Evolutionary conservation across 1,284 basidiomycete species (phyloP).

Genomic region (Flammula alnicola): DNA sequence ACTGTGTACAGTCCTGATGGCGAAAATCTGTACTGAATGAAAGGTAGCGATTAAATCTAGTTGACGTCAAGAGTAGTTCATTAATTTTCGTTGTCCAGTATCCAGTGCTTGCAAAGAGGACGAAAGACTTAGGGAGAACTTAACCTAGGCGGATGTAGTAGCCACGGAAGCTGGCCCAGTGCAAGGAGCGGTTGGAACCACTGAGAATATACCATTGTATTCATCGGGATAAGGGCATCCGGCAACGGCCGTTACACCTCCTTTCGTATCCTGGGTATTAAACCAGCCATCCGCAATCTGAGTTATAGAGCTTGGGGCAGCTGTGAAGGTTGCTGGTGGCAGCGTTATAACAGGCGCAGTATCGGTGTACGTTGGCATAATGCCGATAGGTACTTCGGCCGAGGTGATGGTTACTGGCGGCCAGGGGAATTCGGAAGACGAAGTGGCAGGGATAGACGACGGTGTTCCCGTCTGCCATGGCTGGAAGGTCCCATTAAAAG

Average conservation of each 20-base stretch:
- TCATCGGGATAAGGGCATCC: slow-evolving; percentile 71
- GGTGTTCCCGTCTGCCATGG: slow-evolving; percentile 82
- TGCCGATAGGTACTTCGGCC: slow-evolving; percentile 43
- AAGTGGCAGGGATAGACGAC: slow-evolving; percentile 57
- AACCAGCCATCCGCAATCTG: slow-evolving; percentile 74
- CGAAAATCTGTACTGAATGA: no score
- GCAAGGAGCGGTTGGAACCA: slow-evolving; percentile 32
- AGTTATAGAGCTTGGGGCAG: slow-evolving; percentile 47
- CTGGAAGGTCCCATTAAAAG: slow-evolving; percentile 63
- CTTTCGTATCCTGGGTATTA: slow-evolving; percentile 58
- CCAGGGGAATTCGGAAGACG: slow-evolving; percentile 54
- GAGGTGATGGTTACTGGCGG: slow-evolving; percentile 57
- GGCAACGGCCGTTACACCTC: slow-evolving; percentile 57
- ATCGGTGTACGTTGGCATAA: slow-evolving; percentile 71
- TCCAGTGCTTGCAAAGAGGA: no score
- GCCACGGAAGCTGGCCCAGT: slow-evolving; percentile 20
- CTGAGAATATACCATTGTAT: slow-evolving; percentile 47
- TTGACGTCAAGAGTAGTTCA: no score
- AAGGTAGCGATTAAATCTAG: no score
- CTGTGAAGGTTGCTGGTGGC: slow-evolving; percentile 63
- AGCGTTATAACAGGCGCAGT: slow-evolving; percentile 67
- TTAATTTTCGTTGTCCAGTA: no score
- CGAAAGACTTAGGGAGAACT: background rate
- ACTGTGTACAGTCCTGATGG: no score
- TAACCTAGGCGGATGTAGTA: background rate